Conservation (phyloP, 805 yeast genomes). For the Suhomyces emberorum region DNA sequence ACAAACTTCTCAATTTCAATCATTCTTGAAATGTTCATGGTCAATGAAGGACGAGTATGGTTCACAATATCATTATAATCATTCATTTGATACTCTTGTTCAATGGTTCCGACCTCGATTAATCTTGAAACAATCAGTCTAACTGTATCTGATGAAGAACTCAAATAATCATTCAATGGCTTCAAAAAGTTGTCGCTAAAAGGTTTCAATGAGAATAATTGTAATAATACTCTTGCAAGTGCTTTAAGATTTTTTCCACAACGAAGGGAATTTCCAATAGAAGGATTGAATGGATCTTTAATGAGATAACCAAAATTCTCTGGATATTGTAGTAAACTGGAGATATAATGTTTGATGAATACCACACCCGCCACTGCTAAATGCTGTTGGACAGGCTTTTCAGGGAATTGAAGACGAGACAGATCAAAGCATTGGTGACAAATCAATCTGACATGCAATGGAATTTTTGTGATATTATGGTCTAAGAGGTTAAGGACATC, state of each 20-base stretch:
- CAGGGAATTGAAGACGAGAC: constrained; percentile 51
- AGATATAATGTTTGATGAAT: constrained; percentile 51
- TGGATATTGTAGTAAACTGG: constrained; percentile 46
- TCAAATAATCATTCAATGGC: constrained; percentile 74
- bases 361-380: constrained; percentile 68
- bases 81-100: constrained; percentile 55
- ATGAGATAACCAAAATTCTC: constrained; percentile 53
- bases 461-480: constrained; percentile 34
- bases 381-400: constrained; percentile 56
- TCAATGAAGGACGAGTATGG: constrained; percentile 44
- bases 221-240: constrained; percentile 58
- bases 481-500: constrained; percentile 55
- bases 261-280: constrained; percentile 12
- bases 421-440: constrained; percentile 33
- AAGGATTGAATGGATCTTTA: constrained; percentile 25
- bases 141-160: constrained; percentile 46
- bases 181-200: constrained; percentile 72
- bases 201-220: constrained; percentile 64
- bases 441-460: constrained; percentile 34
- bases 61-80: constrained; percentile 65
- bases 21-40: constrained; percentile 46
- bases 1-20: constrained; percentile 43
- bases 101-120: constrained; percentile 55
- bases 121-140: constrained; percentile 44
- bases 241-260: constrained; percentile 51